These are phyloP conservation scores for Tricharina praecox DNA, from an alignment of 495 filamentous ascomycete species.

Conservation along the genomic window DNA sequence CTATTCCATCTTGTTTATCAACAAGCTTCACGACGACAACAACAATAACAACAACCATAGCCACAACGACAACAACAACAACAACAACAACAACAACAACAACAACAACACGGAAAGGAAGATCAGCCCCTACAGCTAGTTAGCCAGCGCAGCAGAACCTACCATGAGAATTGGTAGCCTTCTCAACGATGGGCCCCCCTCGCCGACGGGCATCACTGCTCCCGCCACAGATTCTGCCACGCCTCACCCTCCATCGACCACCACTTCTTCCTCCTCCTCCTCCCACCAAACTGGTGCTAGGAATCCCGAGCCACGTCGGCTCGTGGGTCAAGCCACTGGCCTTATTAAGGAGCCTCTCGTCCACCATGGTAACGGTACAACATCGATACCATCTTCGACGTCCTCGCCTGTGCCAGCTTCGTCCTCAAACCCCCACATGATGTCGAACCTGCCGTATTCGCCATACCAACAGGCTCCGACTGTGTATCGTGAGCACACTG, in stretches of 20 bases:
- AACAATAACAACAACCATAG: too few relatives aligned
- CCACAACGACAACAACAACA: too few relatives aligned
- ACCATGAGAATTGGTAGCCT: constrained; percentile 8
- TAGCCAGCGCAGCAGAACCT: background rate
- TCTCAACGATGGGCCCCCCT: constrained; percentile 6
- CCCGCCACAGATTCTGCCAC: background rate
- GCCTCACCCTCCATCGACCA: background rate
- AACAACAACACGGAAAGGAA: too few relatives aligned
- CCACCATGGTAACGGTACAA: background rate
- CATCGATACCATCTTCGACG: background rate
- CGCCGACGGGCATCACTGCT: background rate
- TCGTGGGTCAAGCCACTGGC: background rate
- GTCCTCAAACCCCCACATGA: background rate
- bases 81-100: too few relatives aligned
- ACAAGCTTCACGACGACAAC: too few relatives aligned
- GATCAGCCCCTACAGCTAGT: background rate
- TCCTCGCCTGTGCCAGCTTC: too few relatives aligned
- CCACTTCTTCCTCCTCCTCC: too few relatives aligned
- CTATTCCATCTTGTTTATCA: constrained; percentile 1
- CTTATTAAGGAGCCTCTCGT: background rate
- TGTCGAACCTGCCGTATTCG: background rate
- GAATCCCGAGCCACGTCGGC: background rate
- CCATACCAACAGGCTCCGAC: background rate
- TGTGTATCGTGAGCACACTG: background rate
- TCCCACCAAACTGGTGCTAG: background rate